These are phyloP conservation scores for Leccinum griseonigrum DNA, from an alignment of 1,284 basidiomycete genomes.

Conservation along the genomic window DNA sequence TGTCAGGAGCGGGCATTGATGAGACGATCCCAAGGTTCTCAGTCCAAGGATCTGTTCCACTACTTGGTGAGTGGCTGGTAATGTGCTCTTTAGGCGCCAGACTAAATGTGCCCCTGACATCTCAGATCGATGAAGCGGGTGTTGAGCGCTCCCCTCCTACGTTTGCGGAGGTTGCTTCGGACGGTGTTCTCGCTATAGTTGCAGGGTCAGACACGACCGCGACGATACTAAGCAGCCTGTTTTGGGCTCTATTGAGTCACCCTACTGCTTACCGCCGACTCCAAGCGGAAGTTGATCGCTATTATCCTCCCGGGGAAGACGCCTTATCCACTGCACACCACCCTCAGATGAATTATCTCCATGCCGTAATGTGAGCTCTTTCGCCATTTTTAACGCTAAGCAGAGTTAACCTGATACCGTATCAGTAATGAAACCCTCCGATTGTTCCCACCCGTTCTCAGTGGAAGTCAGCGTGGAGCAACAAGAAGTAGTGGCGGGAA, in stretches of 20 bases:
- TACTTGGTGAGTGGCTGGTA: constrained; percentile 16
- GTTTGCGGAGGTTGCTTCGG: constrained; percentile 39
- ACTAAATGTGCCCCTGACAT: constrained; percentile 2
- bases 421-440: constrained; percentile 58
- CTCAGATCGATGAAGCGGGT: constrained; percentile 48
- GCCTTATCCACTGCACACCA: constrained; percentile 34
- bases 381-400: constrained; percentile 2
- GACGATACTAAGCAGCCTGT: constrained; percentile 41
- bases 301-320: constrained; percentile 41
- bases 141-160: constrained; percentile 40
- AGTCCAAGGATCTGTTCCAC: constrained; percentile 46
- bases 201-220: constrained; percentile 61
- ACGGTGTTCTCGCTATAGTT: constrained; percentile 49
- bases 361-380: constrained; percentile 49
- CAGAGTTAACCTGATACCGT: constrained; percentile 11
- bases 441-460: constrained; percentile 51
- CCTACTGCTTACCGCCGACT: constrained; percentile 45
- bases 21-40: constrained; percentile 36
- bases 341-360: constrained; percentile 43
- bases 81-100: background rate
- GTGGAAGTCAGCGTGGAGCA: constrained; percentile 49
- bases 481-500: constrained; percentile 37
- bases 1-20: constrained; percentile 34
- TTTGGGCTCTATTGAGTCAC: constrained; percentile 47
- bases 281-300: constrained; percentile 49